phyloP scores from a whole-genome alignment of 1,284 basidiomycete genomes.

The Marasmius sp. region DNA sequence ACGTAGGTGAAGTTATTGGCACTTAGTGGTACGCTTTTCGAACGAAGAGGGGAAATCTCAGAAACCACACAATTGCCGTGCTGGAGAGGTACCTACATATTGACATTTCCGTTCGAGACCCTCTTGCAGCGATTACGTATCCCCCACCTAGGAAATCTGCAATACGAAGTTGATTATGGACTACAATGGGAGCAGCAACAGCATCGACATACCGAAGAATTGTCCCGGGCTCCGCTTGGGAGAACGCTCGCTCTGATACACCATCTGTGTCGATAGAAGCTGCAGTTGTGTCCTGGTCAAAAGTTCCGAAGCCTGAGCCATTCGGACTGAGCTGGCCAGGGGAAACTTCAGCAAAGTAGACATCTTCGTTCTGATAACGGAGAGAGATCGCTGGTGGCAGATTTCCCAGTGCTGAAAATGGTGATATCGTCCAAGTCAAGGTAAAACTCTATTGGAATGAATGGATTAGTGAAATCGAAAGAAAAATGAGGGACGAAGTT shows the following conservation, averaged over 20 bases:
- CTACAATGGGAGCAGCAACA: background rate
- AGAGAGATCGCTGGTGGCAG: slow-evolving; percentile 32
- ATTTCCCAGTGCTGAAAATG: slow-evolving; percentile 30
- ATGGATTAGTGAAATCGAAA: background rate
- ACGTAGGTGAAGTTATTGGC: slow-evolving; percentile 30
- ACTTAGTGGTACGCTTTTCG: slow-evolving; percentile 22
- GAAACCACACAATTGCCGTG: background rate
- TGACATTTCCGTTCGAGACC: slow-evolving; percentile 27
- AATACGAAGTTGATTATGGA: background rate
- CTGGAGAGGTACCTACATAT: slow-evolving; percentile 25
- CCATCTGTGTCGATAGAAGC: slow-evolving; percentile 13
- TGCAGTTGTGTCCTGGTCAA: slow-evolving; percentile 25
- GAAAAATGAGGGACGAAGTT: background rate
- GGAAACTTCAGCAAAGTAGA: slow-evolving; percentile 38
- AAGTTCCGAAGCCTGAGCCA: slow-evolving; percentile 37
- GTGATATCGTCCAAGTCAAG: slow-evolving; percentile 36
- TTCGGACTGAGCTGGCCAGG: slow-evolving; percentile 30
- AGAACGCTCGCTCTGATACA: background rate
- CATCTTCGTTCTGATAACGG: slow-evolving; percentile 26
- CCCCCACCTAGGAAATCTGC: slow-evolving; percentile 41
- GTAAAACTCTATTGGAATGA: slow-evolving; percentile 16
- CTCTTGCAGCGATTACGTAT: slow-evolving; percentile 38
- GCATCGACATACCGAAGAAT: slow-evolving; percentile 23
- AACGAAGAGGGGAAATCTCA: background rate
- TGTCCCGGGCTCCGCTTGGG: slow-evolving; percentile 3